Conservation (phyloP, 2,329 filamentous ascomycete genomes). For the Uncinocarpus reesii region DNA sequence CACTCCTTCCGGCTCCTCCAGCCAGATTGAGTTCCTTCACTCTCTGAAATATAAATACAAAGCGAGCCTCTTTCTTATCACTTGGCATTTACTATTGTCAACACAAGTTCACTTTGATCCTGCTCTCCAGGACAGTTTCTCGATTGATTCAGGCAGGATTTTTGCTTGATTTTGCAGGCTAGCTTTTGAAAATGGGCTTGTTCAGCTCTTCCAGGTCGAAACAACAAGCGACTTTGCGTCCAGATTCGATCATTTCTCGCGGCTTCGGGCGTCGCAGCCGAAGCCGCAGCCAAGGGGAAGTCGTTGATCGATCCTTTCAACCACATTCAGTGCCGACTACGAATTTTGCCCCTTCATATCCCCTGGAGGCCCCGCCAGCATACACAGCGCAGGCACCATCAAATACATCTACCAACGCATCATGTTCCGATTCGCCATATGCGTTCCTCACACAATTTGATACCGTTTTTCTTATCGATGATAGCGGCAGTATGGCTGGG, state of each 20-base stretch:
- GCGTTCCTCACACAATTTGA: conserved; percentile 71
- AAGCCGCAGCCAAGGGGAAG: background rate
- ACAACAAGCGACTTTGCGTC: conserved; percentile 4
- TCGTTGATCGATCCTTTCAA: background rate
- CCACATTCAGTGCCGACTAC: background rate
- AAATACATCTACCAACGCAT: background rate
- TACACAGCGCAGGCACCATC: background rate
- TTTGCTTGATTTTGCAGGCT: background rate
- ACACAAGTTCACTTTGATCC: no score
- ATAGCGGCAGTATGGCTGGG: conserved; percentile 77
- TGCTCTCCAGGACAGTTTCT: no score
- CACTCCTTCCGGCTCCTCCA: no score
- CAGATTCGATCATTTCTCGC: conserved; percentile 14
- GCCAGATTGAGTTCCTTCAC: no score
- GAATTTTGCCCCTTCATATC: background rate
- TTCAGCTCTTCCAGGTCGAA: conserved; percentile 5
- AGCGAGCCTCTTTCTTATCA: no score
- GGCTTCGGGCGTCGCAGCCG: background rate
- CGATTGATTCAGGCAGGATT: no score
- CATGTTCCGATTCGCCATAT: conserved; percentile 52
- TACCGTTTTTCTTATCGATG: conserved; percentile 83
- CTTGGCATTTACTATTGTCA: no score
- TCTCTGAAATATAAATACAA: no score
- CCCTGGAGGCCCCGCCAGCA: conserved; percentile 1
- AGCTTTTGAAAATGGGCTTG: conserved; percentile 3